Conservation (phyloP, 2,329 filamentous ascomycete genomes). For the Aspergillus bombycis region DNA sequence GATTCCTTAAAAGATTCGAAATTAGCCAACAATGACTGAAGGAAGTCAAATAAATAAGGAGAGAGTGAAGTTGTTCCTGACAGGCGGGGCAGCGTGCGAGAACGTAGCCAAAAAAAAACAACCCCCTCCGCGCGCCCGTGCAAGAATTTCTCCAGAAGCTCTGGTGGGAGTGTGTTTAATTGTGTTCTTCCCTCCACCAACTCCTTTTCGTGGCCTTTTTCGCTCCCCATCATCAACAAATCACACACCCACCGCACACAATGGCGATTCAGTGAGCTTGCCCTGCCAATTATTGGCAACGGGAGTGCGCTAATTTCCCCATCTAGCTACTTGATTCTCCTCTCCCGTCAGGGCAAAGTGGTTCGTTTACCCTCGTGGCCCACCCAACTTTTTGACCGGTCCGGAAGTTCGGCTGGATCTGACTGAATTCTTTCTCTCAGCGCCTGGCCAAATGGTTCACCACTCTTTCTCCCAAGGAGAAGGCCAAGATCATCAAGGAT, state of each 20-base stretch:
- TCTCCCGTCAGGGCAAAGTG: constrained; percentile 98
- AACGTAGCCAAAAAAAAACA: constrained; percentile 6
- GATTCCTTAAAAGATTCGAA: not conserved
- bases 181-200: constrained; percentile 15
- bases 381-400: constrained; percentile 37
- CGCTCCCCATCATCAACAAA: constrained; percentile 10
- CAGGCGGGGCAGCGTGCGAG: constrained; percentile 12
- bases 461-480: constrained; percentile 94
- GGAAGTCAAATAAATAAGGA: not conserved
- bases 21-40: not conserved
- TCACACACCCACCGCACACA: constrained; percentile 14
- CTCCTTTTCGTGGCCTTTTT: constrained; percentile 20
- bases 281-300: not conserved
- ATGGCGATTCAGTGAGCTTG: constrained; percentile 41
- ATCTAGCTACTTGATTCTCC: constrained; percentile 88
- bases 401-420: constrained; percentile 27
- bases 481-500: constrained; percentile 99
- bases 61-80: constrained; percentile 1
- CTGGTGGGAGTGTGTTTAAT: not conserved
- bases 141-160: constrained; percentile 21
- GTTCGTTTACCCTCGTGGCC: constrained; percentile 61
- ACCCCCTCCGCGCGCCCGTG: constrained; percentile 19
- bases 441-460: constrained; percentile 99
- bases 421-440: constrained; percentile 55
- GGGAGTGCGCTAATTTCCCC: constrained; percentile 23